Evolutionary conservation across 768 basidiomycete genomes (phyloP).

Genomic region (Strobilomyces confusus): DNA sequence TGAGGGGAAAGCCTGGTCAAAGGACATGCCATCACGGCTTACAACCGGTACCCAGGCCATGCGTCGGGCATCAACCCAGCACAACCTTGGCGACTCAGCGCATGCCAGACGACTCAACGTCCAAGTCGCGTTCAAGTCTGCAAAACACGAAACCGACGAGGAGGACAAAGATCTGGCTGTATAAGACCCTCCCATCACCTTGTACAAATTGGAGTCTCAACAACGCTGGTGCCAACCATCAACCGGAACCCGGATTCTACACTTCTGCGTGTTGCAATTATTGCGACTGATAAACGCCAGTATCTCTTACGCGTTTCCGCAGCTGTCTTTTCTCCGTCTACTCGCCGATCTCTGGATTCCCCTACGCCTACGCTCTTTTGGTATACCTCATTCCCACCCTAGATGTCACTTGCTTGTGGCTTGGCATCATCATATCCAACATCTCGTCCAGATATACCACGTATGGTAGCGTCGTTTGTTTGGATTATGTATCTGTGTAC

Average conservation of each 20-base stretch:
- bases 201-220: not conserved
- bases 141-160: slow-evolving; percentile 3
- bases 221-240: not conserved
- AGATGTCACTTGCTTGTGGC: not conserved
- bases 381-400: not conserved
- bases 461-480: not conserved
- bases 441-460: not conserved
- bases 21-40: slow-evolving; percentile 14
- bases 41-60: slow-evolving; percentile 1
- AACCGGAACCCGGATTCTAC: not conserved
- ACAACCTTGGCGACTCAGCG: not conserved
- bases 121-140: slow-evolving; percentile 15
- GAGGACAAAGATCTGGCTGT: slow-evolving; percentile 3
- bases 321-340: not conserved
- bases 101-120: slow-evolving; percentile 5
- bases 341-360: not conserved
- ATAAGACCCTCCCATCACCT: not conserved
- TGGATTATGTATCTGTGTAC: not conserved
- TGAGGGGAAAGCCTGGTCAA: slow-evolving; percentile 42
- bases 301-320: not conserved
- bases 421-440: not conserved
- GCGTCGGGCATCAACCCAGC: slow-evolving; percentile 11
- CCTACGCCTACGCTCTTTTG: not conserved
- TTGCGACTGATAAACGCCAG: not conserved
- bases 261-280: not conserved